These are phyloP conservation scores for Xerocomellus intermedius DNA, from an alignment of 768 basidiomycete species.

Conservation along the genomic window DNA sequence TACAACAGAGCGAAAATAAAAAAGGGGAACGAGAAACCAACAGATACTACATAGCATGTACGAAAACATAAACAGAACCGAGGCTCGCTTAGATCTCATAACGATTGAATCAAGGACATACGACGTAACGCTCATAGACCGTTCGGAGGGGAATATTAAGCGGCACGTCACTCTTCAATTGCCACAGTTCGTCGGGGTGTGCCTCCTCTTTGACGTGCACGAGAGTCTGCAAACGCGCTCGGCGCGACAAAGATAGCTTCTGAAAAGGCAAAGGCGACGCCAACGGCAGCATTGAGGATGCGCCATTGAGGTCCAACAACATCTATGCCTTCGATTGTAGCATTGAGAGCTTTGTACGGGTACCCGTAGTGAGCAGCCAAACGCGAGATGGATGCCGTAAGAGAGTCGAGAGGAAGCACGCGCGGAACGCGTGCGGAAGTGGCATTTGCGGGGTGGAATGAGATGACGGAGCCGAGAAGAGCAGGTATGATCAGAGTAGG, in stretches of 20 bases:
- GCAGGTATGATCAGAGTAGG: slow-evolving; percentile 61
- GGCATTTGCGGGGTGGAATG: slow-evolving; percentile 51
- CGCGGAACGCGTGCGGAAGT: slow-evolving; percentile 22
- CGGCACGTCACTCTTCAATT: slow-evolving; percentile 21
- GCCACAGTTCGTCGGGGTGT: slow-evolving; percentile 22
- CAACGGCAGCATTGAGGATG: slow-evolving; percentile 51
- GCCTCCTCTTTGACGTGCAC: slow-evolving; percentile 20
- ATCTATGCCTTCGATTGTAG: slow-evolving; percentile 41
- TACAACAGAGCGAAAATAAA: slow-evolving; percentile 10
- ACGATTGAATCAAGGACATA: not conserved
- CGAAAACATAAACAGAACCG: slow-evolving; percentile 11
- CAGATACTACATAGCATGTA: slow-evolving; percentile 23
- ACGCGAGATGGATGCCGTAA: slow-evolving; percentile 63
- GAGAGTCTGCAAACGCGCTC: slow-evolving; percentile 33
- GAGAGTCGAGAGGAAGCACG: slow-evolving; percentile 48
- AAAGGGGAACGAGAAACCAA: slow-evolving; percentile 1
- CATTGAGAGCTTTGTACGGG: slow-evolving; percentile 38
- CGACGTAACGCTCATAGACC: not conserved
- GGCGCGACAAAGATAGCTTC: slow-evolving; percentile 59
- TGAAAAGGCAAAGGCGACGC: slow-evolving; percentile 65
- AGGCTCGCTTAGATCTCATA: slow-evolving; percentile 6
- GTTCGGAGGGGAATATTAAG: not conserved
- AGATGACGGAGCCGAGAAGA: slow-evolving; percentile 56
- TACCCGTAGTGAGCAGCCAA: slow-evolving; percentile 62
- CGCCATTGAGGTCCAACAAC: slow-evolving; percentile 57